Percentiles rank a stretch among this genome's conserved stretches.
Evolutionary conservation across 2,329 filamentous ascomycete genomes (phyloP).

Genomic region (Albifimbria verrucaria): DNA sequence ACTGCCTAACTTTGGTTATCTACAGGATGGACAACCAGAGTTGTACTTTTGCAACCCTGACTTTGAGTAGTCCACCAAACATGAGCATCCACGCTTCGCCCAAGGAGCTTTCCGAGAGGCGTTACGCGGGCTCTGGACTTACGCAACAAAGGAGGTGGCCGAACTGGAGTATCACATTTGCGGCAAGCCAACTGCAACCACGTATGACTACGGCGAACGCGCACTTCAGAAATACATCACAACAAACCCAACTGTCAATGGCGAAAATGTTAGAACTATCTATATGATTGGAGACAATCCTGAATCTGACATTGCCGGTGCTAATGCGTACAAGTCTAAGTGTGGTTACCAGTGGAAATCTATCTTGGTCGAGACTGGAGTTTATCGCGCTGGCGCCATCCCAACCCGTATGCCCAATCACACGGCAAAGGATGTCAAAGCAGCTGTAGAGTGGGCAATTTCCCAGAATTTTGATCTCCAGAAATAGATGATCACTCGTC

Average conservation of each 20-base stretch:
- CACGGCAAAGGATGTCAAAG: slow-evolving; percentile 58
- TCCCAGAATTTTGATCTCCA: background rate
- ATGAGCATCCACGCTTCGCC: slow-evolving; percentile 63
- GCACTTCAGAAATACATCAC: slow-evolving; percentile 33
- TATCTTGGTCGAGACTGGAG: slow-evolving; percentile 66
- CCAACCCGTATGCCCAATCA: slow-evolving; percentile 54
- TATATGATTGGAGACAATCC: slow-evolving; percentile 74
- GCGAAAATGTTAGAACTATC: slow-evolving; percentile 43
- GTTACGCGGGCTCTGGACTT: slow-evolving; percentile 60
- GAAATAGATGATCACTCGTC: background rate
- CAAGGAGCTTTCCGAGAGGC: slow-evolving; percentile 68
- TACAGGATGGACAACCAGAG: slow-evolving; percentile 60
- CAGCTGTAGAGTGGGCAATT: slow-evolving; percentile 63
- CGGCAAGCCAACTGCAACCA: slow-evolving; percentile 62
- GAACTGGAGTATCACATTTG: slow-evolving; percentile 54
- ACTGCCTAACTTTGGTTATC: slow-evolving; percentile 27
- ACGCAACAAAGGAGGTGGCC: slow-evolving; percentile 34
- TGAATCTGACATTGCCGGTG: slow-evolving; percentile 67
- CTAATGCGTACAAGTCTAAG: slow-evolving; percentile 57
- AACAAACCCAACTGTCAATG: background rate
- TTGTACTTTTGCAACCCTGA: slow-evolving; percentile 72
- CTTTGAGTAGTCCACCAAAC: slow-evolving; percentile 65
- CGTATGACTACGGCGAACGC: slow-evolving; percentile 66
- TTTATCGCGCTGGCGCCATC: slow-evolving; percentile 42
- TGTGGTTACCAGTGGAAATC: slow-evolving; percentile 60